Evolutionary conservation across 2,329 filamentous ascomycete genomes (phyloP), one percentile per base, ranked within the genome.

Genomic region (Colletotrichum spaethianum): DNA sequence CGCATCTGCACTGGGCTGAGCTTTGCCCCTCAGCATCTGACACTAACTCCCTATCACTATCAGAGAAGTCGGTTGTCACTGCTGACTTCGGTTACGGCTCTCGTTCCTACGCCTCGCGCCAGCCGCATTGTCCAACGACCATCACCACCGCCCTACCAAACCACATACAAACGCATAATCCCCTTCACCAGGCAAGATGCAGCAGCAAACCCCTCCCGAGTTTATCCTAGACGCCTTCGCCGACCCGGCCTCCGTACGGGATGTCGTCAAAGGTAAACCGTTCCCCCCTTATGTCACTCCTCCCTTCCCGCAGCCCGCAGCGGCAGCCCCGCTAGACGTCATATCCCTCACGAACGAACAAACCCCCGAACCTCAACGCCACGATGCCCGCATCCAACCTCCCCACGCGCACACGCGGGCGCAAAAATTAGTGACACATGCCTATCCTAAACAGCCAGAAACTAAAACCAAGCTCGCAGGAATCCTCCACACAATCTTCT

Each of bases 401-500:
- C 38, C 20, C 23, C 23, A 8, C 53, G 9, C 31, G n/a, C 8
- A 8, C 48, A 18, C 60, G 16, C 33, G 33, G 8, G 33, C 33
- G 8, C 33, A 9, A 36, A 36, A 31, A 18, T 40, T 23, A 9
- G 12, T 9, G 9, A 7, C 60, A 9, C 16, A 16, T n/a, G n/a
- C 18, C 4, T 33, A 4, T 9, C 28, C 2, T 42, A 8, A 48
- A 38, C 46, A 36, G 18, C 18, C 20, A 31, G 26, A 42, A n/a
- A 63, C 18, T 31, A 23, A 44, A n/a, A 38, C 20, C 26, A 56
- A 38, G 11, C 46, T 63, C 16, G 46, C 78, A 97, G 96, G 93
- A 75, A 93, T 98, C 81, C 89, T 98, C 61, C 95, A 98, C 82
- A 97, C 95, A 62, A 98, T 98, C 82, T 99, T 98, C 90, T 98